Evolutionary conservation across 345 rosid species (phyloP), one percentile per base, ranked within the genome.

Genomic region (Gossypium turneri): DNA sequence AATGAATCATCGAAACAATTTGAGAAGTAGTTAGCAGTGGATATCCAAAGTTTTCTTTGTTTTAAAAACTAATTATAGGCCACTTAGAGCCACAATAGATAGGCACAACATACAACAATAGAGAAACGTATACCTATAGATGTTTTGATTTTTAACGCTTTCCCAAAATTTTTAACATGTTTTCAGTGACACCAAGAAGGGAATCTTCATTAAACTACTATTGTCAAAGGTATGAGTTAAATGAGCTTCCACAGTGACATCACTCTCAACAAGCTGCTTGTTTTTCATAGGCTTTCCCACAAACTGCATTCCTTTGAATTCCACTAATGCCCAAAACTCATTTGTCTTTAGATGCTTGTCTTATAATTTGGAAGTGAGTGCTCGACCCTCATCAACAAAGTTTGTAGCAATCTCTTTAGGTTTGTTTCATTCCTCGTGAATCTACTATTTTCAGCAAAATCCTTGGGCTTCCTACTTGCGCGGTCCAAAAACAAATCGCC

Each of bases 361-460:
- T 91, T 95, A 88, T 95, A 95, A 55, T 88, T 95, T 22, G 99
- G 98, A 82, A 97, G 98, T 34, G 97, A 89, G 79, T 95, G 97
- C 44, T 94, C 97, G 1, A 98, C 98, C 81, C 98, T 85, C 97
- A 91, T 91, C 78, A 95, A 67, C 66, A 91, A 86, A 52, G 98
- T 95, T 68, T 95, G 99, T 58, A 95, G 85, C 82, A 93, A 88
- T 87, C 93, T 90, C 84, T 95, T 93, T 0, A 97, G 98, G 73
- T 95, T 95, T 51, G 93, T 87, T 76, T 98, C 97, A 41, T 93
- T 98, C 86, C 84, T 89, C 0, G 87, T 83, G 76, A 88, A 88
- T 80, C 83, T 87, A 84, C 79, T 84, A 25, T 76, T 82, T 61
- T 89, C 90, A 19, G 58, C n/a, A 4, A 88, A 73, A 70, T 83